phyloP scores from a whole-genome alignment of 2,329 filamentous ascomycete species.

The Keithomyces neogunnii region DNA sequence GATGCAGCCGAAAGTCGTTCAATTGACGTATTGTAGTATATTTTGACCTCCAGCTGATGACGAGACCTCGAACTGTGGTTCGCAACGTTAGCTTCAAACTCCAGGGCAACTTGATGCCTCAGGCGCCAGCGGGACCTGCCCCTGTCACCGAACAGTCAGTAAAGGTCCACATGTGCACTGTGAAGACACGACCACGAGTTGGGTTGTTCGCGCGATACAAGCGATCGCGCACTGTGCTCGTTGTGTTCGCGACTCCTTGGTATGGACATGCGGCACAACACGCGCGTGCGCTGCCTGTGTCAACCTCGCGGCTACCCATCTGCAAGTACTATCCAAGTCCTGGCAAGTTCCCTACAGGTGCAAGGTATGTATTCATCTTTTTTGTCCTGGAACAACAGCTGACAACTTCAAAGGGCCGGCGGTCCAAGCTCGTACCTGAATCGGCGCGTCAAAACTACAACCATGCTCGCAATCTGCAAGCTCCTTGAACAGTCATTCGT shows the following conservation, averaged over 20 bases:
- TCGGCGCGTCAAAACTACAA: conserved; percentile 3
- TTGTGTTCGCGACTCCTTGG: conserved; percentile 1
- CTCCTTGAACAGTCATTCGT: conserved; percentile 12
- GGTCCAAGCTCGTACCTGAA: conserved; percentile 8
- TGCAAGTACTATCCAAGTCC: neutral
- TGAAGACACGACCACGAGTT: neutral
- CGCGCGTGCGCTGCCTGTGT: conserved; percentile 1
- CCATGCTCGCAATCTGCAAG: conserved; percentile 16
- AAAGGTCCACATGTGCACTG: neutral
- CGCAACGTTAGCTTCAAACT: neutral
- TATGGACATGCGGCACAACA: neutral
- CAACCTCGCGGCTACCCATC: neutral
- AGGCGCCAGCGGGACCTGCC: conserved; percentile 9
- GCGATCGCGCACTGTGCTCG: conserved; percentile 8
- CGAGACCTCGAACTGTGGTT: neutral
- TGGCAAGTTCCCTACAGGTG: conserved; percentile 4
- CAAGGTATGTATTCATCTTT: conserved; percentile 1
- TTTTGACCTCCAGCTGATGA: neutral
- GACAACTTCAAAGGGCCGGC: conserved; percentile 4
- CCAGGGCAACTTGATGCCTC: conserved; percentile 11
- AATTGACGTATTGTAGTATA: conserved; percentile 4
- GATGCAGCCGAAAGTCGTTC: neutral
- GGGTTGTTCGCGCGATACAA: neutral
- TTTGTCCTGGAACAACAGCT: conserved; percentile 1
- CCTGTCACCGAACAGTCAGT: conserved; percentile 7